phyloP scores from a whole-genome alignment of 805 yeast genomes.

The Isabelozyma rhagii region DNA sequence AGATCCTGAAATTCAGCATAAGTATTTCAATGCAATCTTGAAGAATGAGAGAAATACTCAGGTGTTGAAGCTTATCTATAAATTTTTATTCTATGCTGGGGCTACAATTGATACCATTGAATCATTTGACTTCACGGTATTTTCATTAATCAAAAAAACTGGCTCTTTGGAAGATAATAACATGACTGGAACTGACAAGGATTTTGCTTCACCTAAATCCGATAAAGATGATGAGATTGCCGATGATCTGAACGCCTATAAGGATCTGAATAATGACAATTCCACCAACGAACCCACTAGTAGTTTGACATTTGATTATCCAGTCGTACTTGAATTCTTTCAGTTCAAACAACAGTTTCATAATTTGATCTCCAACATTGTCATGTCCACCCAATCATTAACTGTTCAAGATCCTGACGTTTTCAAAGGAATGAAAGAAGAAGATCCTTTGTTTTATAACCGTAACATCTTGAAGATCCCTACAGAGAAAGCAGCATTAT shows the following conservation, averaged over 20 bases:
- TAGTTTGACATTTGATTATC: constrained; percentile 43
- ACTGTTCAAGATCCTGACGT: constrained; percentile 75
- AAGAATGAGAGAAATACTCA: constrained; percentile 48
- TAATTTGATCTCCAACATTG: constrained; percentile 51
- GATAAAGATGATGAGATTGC: not conserved
- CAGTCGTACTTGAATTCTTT: constrained; percentile 64
- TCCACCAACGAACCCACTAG: not conserved
- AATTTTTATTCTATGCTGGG: constrained; percentile 47
- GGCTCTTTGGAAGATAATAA: constrained; percentile 15
- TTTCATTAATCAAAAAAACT: constrained; percentile 38
- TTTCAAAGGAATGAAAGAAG: constrained; percentile 61
- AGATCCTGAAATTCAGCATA: constrained; percentile 31
- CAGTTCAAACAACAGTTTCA: constrained; percentile 73
- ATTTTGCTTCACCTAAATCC: not conserved
- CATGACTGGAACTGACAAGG: constrained; percentile 1
- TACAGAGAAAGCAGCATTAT: constrained; percentile 48
- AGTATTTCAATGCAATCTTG: constrained; percentile 31
- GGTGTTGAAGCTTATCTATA: constrained; percentile 51
- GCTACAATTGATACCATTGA: constrained; percentile 53
- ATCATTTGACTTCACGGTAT: constrained; percentile 59
- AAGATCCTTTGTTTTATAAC: constrained; percentile 41
- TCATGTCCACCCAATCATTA: constrained; percentile 66
- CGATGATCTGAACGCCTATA: not conserved
- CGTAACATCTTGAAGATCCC: constrained; percentile 36
- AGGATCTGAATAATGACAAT: constrained; percentile 4